These are phyloP conservation scores for Aspergillus hortae DNA, from an alignment of 2,329 filamentous ascomycete species.

Conservation along the genomic window DNA sequence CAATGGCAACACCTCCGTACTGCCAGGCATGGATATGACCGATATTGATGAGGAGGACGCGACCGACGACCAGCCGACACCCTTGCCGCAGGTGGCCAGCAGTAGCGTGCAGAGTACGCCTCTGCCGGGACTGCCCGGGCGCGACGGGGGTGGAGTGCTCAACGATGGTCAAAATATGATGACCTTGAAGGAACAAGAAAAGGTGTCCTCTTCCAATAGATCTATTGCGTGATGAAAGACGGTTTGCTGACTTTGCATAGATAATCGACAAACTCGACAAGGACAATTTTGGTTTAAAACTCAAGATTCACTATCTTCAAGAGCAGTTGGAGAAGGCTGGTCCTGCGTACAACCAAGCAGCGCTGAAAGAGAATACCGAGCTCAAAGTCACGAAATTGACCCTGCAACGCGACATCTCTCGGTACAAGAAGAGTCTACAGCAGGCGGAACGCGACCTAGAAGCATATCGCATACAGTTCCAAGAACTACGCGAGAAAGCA, in stretches of 20 bases:
- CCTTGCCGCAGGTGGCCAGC: conserved; percentile 69
- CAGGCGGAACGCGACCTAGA: conserved; percentile 85
- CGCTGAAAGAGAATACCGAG: conserved; percentile 91
- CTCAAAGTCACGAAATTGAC: conserved; percentile 90
- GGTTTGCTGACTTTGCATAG: conserved; percentile 30
- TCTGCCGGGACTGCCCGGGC: conserved; percentile 64
- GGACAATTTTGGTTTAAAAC: conserved; percentile 94
- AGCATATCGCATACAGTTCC: conserved; percentile 73
- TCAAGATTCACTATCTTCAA: conserved; percentile 96
- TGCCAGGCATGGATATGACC: conserved; percentile 71
- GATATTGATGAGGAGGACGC: conserved; percentile 61
- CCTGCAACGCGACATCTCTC: conserved; percentile 80
- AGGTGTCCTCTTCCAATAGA: conserved; percentile 48
- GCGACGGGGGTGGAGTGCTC: conserved; percentile 63
- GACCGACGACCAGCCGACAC: conserved; percentile 66
- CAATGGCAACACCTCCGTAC: conserved; percentile 68
- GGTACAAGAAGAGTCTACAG: conserved; percentile 78
- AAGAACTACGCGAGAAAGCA: conserved; percentile 76
- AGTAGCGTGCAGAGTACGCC: conserved; percentile 85
- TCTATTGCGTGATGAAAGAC: background rate
- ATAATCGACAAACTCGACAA: conserved; percentile 94
- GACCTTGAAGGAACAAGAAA: conserved; percentile 90
- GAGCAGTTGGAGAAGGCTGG: conserved; percentile 83
- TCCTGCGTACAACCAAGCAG: conserved; percentile 82
- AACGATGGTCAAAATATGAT: conserved; percentile 73